phyloP scores from a whole-genome alignment of 163 green algal species.

The Prototheca stagnorum region DNA sequence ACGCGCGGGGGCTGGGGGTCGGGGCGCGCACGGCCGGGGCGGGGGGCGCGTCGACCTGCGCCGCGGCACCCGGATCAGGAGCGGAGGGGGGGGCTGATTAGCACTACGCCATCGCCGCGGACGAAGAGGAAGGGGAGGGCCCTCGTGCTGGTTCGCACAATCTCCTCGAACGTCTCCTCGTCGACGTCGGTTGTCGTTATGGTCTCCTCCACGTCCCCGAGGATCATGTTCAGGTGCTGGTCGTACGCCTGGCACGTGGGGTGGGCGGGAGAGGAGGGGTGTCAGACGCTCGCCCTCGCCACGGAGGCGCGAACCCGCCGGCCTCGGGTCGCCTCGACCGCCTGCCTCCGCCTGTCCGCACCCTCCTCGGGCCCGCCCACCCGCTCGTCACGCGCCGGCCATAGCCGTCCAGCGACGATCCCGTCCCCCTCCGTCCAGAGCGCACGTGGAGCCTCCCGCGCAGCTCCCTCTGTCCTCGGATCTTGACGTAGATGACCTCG shows the following conservation, averaged over 20 bases:
- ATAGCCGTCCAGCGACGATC: no score
- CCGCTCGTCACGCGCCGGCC: no score
- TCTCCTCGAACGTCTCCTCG: slow-evolving; percentile 99
- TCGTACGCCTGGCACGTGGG: slow-evolving; percentile 99
- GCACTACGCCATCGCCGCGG: slow-evolving; percentile 84
- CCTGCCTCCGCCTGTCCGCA: no score
- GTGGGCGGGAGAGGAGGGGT: no score
- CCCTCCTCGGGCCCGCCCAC: no score
- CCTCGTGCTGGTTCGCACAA: slow-evolving; percentile 85
- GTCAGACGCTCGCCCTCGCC: no score
- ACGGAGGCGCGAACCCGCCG: no score
- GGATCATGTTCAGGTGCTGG: slow-evolving; percentile 99
- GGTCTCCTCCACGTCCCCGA: slow-evolving; percentile 96
- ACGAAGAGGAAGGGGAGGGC: slow-evolving; percentile 90
- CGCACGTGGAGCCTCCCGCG: slow-evolving; percentile 79
- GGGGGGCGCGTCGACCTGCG: no score
- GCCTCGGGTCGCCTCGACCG: no score
- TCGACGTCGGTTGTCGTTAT: slow-evolving; percentile 93
- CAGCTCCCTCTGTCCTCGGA: slow-evolving; percentile 81
- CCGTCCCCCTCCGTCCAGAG: slow-evolving; percentile 1
- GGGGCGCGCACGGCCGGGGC: no score
- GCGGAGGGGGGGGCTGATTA: slow-evolving; percentile 83
- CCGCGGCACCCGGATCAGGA: no score
- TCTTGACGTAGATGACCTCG: slow-evolving; percentile 94
- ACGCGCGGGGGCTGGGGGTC: no score